These are phyloP conservation scores for Phytopythium oedochilum DNA, from an alignment of 352 stramenopile genomes.

Conservation along the genomic window DNA sequence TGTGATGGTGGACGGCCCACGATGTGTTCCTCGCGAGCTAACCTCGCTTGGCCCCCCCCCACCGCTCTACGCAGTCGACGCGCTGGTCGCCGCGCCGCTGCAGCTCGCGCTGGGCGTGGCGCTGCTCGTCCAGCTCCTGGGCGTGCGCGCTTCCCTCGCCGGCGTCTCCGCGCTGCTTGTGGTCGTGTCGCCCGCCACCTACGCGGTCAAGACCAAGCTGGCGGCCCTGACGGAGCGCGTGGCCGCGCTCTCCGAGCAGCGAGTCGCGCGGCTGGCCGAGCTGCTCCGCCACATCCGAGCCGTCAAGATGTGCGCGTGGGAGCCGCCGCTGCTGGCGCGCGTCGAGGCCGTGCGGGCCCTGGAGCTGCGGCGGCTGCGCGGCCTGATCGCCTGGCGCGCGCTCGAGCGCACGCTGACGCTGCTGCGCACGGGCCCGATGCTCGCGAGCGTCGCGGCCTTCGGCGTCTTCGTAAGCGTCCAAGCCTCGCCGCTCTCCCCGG, in stretches of 20 bases:
- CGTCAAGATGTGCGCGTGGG: conserved; percentile 80
- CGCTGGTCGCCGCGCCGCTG: conserved; percentile 54
- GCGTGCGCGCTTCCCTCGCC: conserved; percentile 35
- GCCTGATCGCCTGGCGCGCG: conserved; percentile 47
- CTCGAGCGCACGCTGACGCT: conserved; percentile 27
- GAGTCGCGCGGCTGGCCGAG: conserved; percentile 53
- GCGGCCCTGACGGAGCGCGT: conserved; percentile 36
- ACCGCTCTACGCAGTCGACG: no score
- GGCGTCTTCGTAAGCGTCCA: conserved; percentile 49
- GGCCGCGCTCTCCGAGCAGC: conserved; percentile 39
- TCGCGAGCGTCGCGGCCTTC: conserved; percentile 67
- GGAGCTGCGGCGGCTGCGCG: conserved; percentile 46
- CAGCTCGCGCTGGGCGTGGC: conserved; percentile 51
- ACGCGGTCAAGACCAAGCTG: conserved; percentile 28
- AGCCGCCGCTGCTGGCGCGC: conserved; percentile 46
- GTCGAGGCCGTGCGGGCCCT: conserved; percentile 37
- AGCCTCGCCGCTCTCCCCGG: conserved; percentile 59
- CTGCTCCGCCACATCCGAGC: conserved; percentile 60
- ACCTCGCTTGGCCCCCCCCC: no score
- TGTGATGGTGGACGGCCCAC: neutral
- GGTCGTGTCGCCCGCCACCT: conserved; percentile 27
- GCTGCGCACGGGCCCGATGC: conserved; percentile 40
- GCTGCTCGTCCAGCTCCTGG: conserved; percentile 49
- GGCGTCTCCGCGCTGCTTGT: conserved; percentile 57
- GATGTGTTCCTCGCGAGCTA: no score